A percentile compares a stretch with the other conserved stretches of the same genome.
Evolutionary conservation across 2,329 filamentous ascomycete genomes (phyloP).

Genomic region (Ceratocystis albifundus): DNA sequence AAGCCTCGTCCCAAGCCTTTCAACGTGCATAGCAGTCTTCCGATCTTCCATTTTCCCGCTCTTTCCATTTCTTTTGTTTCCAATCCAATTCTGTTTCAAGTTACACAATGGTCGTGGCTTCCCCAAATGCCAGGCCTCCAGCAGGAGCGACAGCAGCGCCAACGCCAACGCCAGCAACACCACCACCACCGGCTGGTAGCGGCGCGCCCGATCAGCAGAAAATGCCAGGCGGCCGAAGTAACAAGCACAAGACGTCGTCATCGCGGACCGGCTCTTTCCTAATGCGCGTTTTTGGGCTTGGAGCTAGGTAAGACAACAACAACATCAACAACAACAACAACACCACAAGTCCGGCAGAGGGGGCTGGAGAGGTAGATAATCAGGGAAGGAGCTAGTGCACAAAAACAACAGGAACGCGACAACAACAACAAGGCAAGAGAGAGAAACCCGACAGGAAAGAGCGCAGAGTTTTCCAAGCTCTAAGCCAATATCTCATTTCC

Average conservation of each 20-base stretch:
- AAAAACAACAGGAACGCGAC: not conserved
- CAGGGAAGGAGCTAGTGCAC: not conserved
- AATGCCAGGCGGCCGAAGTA: not conserved
- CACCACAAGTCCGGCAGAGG: not conserved
- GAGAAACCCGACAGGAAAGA: not conserved
- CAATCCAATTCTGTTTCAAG: not conserved
- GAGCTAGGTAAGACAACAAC: conserved; percentile 13
- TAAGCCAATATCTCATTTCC: not conserved
- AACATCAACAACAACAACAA: too few relatives aligned
- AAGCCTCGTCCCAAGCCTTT: not conserved
- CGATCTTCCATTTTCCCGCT: too few relatives aligned
- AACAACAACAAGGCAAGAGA: not conserved
- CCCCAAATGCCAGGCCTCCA: not conserved
- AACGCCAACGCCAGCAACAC: too few relatives aligned
- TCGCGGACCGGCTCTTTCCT: conserved; percentile 2
- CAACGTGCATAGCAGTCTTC: not conserved
- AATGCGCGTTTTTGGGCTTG: conserved; percentile 10
- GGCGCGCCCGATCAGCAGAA: not conserved
- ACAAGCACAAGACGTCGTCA: not conserved
- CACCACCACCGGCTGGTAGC: not conserved
- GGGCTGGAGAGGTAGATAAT: not conserved
- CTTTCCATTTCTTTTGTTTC: not conserved
- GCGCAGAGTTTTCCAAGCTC: not conserved
- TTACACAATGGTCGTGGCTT: conserved; percentile 1
- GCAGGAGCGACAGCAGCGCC: too few relatives aligned